Base-by-base conservation (phyloP, 2,329 filamentous ascomycete genomes). In the Cladosporium halotolerans region DNA sequence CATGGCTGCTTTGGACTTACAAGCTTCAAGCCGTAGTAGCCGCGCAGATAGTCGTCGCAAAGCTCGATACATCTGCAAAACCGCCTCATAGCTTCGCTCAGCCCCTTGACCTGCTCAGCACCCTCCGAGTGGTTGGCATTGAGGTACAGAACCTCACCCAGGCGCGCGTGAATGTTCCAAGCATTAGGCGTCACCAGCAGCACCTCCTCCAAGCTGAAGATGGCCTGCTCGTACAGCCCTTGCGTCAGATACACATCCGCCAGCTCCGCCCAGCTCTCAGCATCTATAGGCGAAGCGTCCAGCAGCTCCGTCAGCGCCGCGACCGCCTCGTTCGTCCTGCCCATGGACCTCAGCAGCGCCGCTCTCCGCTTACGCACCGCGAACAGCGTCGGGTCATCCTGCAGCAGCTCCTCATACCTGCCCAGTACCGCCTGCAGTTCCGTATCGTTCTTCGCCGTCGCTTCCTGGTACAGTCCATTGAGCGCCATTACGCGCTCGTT, bases 51-150 rank as follows among this genome's bases (percentile, higher is more conserved):
- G 67, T 90, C 84, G 62, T 96, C 88, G 66, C 93, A 97, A 49
- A 99, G 80, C 73, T 99, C 93, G 59, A 97, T 82, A 65, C 90
- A 93, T 63, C 93, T 82, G 67, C 86, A 88, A 71, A 95, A 97
- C 59, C 91, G 83, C 66, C 89, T 88, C 51, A 96, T 71, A 4
- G 89, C 84, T 66, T 91, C 87, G 41, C 80, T 76, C 52, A 93
- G 73, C 62, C 81, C 75, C 66, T 78, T 73, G 54, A 68, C 53
- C 41, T 68, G 58, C 42, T 66, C 64, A 11, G 69, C 72, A 28
- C 66, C 63, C 34, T 60, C 63, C 10, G 72, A 55, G 60, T 55
- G 60, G 8, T 61, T 61, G 5, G 71, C 70, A 33, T 84, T 82
- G 73, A 95, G 83, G 67, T 89, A 89, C 39, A 87, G 76, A 32